Base-by-base conservation (phyloP, 768 basidiomycete genomes). In the Mycena olivaceomarginata region DNA sequence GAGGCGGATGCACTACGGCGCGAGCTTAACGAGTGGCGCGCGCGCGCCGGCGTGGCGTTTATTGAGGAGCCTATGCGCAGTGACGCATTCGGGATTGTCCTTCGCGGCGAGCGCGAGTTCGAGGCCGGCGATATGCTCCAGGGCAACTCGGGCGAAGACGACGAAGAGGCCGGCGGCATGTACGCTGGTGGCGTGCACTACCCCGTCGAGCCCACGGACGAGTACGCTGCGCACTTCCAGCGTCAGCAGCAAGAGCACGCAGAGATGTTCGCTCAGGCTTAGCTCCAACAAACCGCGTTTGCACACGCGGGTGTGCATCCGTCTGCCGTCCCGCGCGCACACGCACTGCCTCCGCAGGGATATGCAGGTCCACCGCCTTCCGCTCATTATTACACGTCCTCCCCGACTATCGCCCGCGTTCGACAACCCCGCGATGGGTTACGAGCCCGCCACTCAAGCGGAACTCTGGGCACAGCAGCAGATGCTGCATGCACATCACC, bases 1-100 rank as follows among this genome's bases (percentile, higher is more conserved):
- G 97, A 99, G 86, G 88, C 95, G 22, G 96, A 98, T 84, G 94
- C 94, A 10, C 93, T 99, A 76, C 92, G 97, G 67, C 91, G 93
- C 63, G 97, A 99, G 84, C 89, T 99, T 81, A 98, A 99, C 86
- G 96, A 97, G 77, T 98, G 97, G 95, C 94, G 97, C 73, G 92
- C 93, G 78, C 92, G 94, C 65, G 92, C 92, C 37, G 93, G 91
- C 31, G 90, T 97, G 71, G 92, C 93, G 37, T 91, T 90, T 78
- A 88, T 93, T 74, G 95, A 96, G 62, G 94, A 96, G 82, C 94
- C 95, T 22, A 85, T 91, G 57, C 90, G 95, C 76, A 90, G 93
- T 41, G 93, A 95, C 43, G 94, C 90, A 45, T 95, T 96, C 84
- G 85, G 89, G 48, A 92, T 94, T 90, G 90, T 95, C 59, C 87